Evolutionary conservation across 345 rosid genomes (phyloP).

Genomic region (Clarkia xantiana): DNA sequence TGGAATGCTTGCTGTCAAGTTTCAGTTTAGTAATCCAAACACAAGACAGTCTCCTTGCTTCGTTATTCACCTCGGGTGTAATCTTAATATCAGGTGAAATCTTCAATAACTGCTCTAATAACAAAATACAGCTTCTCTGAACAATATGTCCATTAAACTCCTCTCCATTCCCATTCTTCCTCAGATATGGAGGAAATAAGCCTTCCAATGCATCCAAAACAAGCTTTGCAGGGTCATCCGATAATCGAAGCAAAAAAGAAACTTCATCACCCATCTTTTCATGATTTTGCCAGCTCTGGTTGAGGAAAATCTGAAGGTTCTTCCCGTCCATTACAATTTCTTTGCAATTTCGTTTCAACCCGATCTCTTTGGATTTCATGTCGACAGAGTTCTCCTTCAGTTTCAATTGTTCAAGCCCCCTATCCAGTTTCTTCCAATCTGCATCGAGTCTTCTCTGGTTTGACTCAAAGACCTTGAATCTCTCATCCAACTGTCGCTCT

Average conservation of each 20-base stretch:
- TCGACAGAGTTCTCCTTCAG: conserved; percentile 13
- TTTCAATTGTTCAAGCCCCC: conserved; percentile 18
- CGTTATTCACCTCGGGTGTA: conserved; percentile 11
- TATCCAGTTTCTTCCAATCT: too few species aligned
- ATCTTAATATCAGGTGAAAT: conserved; percentile 17
- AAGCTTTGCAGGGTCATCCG: conserved; percentile 42
- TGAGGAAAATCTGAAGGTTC: conserved; percentile 30
- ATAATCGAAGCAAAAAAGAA: conserved; percentile 9
- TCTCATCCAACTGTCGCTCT: conserved; percentile 12
- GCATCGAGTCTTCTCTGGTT: conserved; percentile 10
- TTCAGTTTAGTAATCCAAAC: conserved; percentile 25
- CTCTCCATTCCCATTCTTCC: conserved; percentile 5
- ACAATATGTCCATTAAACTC: conserved; percentile 17
- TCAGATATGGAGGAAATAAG: conserved; percentile 24
- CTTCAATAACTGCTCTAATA: conserved; percentile 32
- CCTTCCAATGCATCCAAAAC: conserved; percentile 41
- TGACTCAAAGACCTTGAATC: conserved; percentile 10
- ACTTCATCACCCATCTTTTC: conserved; percentile 19
- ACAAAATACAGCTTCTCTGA: conserved; percentile 25
- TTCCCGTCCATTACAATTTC: conserved; percentile 18
- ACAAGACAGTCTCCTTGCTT: conserved; percentile 26
- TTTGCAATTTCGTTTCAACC: not conserved
- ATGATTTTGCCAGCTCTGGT: conserved; percentile 18
- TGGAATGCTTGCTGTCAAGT: conserved; percentile 13
- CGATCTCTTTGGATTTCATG: conserved; percentile 5